phyloP scores from a whole-genome alignment of 2,329 filamentous ascomycete species.

The Zalaria sp. region DNA sequence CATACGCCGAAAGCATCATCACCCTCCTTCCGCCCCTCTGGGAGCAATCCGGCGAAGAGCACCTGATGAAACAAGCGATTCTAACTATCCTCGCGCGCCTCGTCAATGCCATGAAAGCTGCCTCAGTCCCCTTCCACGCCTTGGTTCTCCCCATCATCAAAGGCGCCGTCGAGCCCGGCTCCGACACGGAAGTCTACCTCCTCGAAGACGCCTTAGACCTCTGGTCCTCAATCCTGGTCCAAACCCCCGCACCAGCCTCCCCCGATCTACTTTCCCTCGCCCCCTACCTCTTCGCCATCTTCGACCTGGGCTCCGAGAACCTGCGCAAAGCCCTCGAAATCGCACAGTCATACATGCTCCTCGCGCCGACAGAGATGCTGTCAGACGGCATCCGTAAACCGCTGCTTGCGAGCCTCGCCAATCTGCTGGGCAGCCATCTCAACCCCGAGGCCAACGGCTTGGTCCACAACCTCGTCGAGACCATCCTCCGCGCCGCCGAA shows the following conservation, averaged over 20 bases:
- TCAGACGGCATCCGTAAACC: conserved; percentile 24
- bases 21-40: conserved; percentile 67
- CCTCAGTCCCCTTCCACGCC: conserved; percentile 64
- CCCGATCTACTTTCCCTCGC: conserved; percentile 27
- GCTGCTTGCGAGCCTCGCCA: conserved; percentile 24
- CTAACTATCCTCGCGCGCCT: conserved; percentile 73
- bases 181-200: conserved; percentile 62
- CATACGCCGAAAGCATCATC: conserved; percentile 68
- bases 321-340: conserved; percentile 35
- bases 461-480: conserved; percentile 31
- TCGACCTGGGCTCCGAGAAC: conserved; percentile 33
- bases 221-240: conserved; percentile 65
- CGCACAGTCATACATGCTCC: conserved; percentile 33
- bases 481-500: conserved; percentile 36
- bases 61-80: conserved; percentile 88
- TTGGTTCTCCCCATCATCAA: conserved; percentile 72
- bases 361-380: conserved; percentile 32
- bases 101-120: conserved; percentile 69
- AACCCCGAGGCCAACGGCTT: conserved; percentile 33
- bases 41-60: conserved; percentile 73
- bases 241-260: conserved; percentile 32
- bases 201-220: conserved; percentile 86
- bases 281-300: conserved; percentile 31
- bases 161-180: conserved; percentile 63
- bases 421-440: conserved; percentile 26